Evolutionary conservation across 371 early-diverging fungal species (phyloP), one percentile per base, ranked within the genome.

Genomic region (Homolaphlyctis polyrhiza): DNA sequence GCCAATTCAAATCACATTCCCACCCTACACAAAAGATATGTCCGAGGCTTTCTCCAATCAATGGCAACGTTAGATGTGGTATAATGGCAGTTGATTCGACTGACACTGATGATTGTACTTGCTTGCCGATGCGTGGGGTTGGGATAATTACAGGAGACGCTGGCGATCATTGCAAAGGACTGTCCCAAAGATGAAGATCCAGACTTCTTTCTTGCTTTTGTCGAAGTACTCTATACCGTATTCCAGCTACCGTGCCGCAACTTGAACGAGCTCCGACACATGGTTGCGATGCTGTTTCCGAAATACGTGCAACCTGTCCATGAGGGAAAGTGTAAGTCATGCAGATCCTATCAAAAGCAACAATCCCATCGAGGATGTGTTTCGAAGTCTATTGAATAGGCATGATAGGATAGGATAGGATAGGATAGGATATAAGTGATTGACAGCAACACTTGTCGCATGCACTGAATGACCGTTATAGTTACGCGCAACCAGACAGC

Each of bases 181-280:
- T 86, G 89, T 35, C 86, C 84, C 6, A 64, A 70, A 0, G 86
- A 78, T 18, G 85, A 87, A 54, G 86, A 84, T 0, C 60, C 29
- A 27, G 62, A 62, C 11, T 87, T 92, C 57, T 90, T 84, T 60
- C 57, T 68, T 48, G 72, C 75, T 0, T 94, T 93, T 74, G 76
- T 84, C 21, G 86, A 89, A 29, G 70, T 89, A 5, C 76, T 91
- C 14, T 90, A 90, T 65, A 84, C 85, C 39, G 86, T 89, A 35
- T 91, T 93, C 64, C 80, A 81, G 47, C 78, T 82, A 47, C 87
- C 90, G 50, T 91, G 92, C 71, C 85, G 86, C 58, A 91, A 94
- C 62, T 64, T 95, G 49, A 89, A 87, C 50, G 94, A 95, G 70
- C 76, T 95, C n/a, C 80, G 91, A 13, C 87, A 92, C 60, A 65